These are phyloP conservation scores for Lecanicillium sp. DNA, from an alignment of 2,329 filamentous ascomycete genomes.

Conservation along the genomic window DNA sequence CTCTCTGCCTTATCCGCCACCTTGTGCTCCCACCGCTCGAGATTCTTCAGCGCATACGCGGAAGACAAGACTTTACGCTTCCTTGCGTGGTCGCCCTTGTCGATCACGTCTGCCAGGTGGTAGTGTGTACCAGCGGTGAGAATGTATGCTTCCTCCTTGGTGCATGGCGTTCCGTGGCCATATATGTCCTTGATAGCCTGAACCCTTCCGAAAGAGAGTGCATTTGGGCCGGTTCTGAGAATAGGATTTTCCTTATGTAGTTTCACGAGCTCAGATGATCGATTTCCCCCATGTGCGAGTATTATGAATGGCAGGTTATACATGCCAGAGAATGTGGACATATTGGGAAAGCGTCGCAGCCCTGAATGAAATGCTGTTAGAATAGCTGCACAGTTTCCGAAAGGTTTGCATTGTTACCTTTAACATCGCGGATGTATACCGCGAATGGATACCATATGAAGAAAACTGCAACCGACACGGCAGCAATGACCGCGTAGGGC, in stretches of 20 bases:
- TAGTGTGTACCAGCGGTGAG: slow-evolving; percentile 38
- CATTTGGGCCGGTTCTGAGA: slow-evolving; percentile 19
- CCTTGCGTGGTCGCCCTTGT: slow-evolving; percentile 42
- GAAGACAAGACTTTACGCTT: slow-evolving; percentile 43
- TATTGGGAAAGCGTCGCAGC: slow-evolving; percentile 37
- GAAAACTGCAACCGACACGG: slow-evolving; percentile 13
- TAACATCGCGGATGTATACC: slow-evolving; percentile 35
- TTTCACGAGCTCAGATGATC: slow-evolving; percentile 32
- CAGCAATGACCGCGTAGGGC: too few species aligned
- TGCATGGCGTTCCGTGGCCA: slow-evolving; percentile 38
- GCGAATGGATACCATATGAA: slow-evolving; percentile 31
- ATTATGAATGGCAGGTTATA: slow-evolving; percentile 39
- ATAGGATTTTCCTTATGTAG: slow-evolving; percentile 34
- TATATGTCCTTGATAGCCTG: slow-evolving; percentile 27
- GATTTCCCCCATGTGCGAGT: slow-evolving; percentile 32
- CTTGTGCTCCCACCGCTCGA: slow-evolving; percentile 47
- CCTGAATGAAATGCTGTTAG: slow-evolving; percentile 13
- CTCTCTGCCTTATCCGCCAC: slow-evolving; percentile 42
- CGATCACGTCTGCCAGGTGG: slow-evolving; percentile 43
- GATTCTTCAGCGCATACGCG: slow-evolving; percentile 45
- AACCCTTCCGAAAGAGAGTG: slow-evolving; percentile 16
- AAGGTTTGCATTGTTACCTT: slow-evolving; percentile 18
- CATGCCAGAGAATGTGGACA: slow-evolving; percentile 34
- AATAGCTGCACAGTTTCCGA: too few species aligned
- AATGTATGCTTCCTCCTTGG: slow-evolving; percentile 40